A percentile compares a stretch with the other conserved stretches of the same genome.
These are phyloP conservation scores for Avena atlantica DNA, from an alignment of 176 grass and related monocot species.

Conservation along the genomic window DNA sequence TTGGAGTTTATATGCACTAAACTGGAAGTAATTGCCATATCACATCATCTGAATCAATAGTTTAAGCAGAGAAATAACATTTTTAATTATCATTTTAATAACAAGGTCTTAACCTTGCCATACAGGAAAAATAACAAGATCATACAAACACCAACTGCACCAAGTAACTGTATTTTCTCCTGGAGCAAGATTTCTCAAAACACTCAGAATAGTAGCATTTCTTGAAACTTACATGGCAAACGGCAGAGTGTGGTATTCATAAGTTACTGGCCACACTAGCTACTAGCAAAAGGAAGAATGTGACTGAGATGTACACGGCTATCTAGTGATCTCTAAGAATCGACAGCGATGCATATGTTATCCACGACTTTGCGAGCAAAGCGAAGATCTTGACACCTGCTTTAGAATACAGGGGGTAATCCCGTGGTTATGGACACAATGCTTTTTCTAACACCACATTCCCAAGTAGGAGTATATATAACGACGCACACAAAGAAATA, in stretches of 20 bases:
- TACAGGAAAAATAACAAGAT: background rate
- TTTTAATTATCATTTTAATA: too few species aligned
- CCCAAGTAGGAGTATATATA: background rate
- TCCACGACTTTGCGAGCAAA: constrained; percentile 41
- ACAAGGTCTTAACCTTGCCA: background rate
- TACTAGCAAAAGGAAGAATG: constrained; percentile 24
- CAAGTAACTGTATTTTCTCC: background rate
- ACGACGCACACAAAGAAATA: constrained; percentile 17
- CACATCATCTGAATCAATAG: background rate
- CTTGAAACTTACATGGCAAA: background rate
- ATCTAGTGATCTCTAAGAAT: background rate
- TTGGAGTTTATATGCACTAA: background rate
- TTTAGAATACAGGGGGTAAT: constrained; percentile 28
- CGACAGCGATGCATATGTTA: background rate
- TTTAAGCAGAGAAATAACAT: background rate
- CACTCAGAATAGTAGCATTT: background rate
- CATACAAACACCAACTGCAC: background rate
- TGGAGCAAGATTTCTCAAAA: background rate
- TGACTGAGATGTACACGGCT: background rate
- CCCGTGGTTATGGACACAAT: constrained; percentile 33
- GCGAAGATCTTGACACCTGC: constrained; percentile 15
- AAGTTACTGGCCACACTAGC: background rate
- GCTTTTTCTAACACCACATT: background rate
- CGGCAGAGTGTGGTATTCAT: background rate
- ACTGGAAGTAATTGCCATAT: background rate